These are phyloP conservation scores for Ustilago tritici DNA, from an alignment of 1,284 basidiomycete genomes.

Conservation along the genomic window DNA sequence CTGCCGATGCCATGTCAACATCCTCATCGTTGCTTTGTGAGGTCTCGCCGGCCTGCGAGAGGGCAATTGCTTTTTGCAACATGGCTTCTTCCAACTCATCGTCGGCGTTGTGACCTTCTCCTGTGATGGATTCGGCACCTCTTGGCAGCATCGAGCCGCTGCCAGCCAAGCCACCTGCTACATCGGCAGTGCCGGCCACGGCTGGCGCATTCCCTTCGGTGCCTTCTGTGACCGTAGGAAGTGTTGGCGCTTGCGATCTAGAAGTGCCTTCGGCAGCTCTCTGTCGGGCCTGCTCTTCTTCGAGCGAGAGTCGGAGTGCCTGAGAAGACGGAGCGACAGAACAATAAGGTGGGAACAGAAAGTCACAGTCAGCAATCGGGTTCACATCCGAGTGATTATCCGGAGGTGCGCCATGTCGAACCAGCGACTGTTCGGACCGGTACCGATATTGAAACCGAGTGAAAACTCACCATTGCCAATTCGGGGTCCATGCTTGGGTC, in stretches of 20 bases:
- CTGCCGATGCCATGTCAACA: conserved; percentile 57
- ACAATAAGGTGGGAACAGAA: background rate
- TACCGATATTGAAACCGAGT: background rate
- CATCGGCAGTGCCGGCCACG: conserved; percentile 20
- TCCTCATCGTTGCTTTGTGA: conserved; percentile 50
- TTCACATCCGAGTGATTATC: conserved; percentile 1
- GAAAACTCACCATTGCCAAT: conserved; percentile 84
- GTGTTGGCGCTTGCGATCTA: conserved; percentile 42
- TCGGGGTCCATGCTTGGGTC: conserved; percentile 96
- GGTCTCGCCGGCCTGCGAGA: conserved; percentile 49
- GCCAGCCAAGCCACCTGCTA: conserved; percentile 46
- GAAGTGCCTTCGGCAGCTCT: conserved; percentile 55
- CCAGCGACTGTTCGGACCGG: background rate
- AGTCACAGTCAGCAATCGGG: conserved; percentile 22
- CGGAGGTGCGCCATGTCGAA: background rate
- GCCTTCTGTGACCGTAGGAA: conserved; percentile 53
- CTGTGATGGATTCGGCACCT: conserved; percentile 62
- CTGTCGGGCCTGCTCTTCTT: conserved; percentile 92
- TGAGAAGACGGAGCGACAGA: conserved; percentile 66
- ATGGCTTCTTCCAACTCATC: conserved; percentile 65
- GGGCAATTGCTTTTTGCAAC: conserved; percentile 60
- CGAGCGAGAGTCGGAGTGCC: conserved; percentile 97
- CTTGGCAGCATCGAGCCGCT: conserved; percentile 60
- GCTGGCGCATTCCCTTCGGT: conserved; percentile 25
- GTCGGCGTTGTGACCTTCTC: conserved; percentile 53